A percentile compares a stretch with the other conserved stretches of the same genome.
These are phyloP conservation scores for Ophiostoma himal-ulmi DNA, from an alignment of 2,329 filamentous ascomycete species.

Conservation along the genomic window DNA sequence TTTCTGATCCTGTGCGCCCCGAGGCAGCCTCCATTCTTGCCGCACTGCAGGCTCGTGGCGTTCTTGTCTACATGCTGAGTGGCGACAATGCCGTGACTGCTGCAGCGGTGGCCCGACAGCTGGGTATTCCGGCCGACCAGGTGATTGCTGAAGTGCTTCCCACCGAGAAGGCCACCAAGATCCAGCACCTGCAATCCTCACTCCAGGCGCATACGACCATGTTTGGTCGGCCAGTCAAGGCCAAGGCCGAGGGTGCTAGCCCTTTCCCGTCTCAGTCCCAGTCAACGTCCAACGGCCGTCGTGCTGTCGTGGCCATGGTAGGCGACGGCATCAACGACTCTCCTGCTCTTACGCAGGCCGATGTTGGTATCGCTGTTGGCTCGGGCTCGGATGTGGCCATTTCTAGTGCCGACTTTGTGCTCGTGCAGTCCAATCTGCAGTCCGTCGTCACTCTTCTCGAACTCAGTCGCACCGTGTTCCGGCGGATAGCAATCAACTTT, in stretches of 20 bases:
- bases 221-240: constrained; percentile 8
- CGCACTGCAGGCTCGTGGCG: constrained; percentile 58
- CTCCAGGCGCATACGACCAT: constrained; percentile 35
- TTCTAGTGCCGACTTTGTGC: constrained; percentile 72
- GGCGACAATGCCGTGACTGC: constrained; percentile 88
- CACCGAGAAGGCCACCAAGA: constrained; percentile 70
- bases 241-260: not conserved
- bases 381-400: constrained; percentile 81
- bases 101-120: constrained; percentile 64
- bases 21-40: constrained; percentile 62
- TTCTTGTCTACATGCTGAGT: constrained; percentile 85
- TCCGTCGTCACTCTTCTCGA: constrained; percentile 68
- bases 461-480: constrained; percentile 66
- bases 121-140: constrained; percentile 67
- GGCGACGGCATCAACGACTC: constrained; percentile 89
- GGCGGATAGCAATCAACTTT: constrained; percentile 78
- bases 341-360: constrained; percentile 71
- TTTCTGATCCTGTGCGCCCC: constrained; percentile 73
- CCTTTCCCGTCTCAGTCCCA: too few relatives aligned
- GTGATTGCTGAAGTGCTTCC: constrained; percentile 85
- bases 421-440: constrained; percentile 61
- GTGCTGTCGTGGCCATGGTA: constrained; percentile 68
- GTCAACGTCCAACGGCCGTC: constrained; percentile 27
- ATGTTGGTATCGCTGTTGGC: constrained; percentile 79
- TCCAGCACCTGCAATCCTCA: constrained; percentile 55